Conservation (phyloP, 768 basidiomycete species). For the Suillus decipiens region DNA sequence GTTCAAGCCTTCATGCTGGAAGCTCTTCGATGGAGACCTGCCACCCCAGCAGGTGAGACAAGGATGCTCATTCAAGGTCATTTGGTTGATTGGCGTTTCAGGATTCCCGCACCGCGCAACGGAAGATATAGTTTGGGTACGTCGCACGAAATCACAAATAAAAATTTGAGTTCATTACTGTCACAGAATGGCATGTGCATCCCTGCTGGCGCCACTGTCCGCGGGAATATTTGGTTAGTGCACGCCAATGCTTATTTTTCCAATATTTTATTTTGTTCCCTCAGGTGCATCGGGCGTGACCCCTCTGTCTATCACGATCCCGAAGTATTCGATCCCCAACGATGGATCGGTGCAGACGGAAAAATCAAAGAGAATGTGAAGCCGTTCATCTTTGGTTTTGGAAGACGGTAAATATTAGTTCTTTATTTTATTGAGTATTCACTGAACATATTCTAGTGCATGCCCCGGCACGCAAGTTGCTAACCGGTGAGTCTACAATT, state of each 20-base stretch:
- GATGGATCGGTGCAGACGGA: constrained; percentile 50
- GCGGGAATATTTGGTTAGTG: constrained; percentile 33
- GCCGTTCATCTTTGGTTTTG: constrained; percentile 51
- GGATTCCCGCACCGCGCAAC: constrained; percentile 27
- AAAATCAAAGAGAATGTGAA: constrained; percentile 46
- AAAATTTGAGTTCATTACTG: not conserved
- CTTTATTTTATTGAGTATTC: not conserved
- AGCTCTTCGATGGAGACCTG: constrained; percentile 40
- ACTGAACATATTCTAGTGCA: not conserved
- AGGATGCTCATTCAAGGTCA: not conserved
- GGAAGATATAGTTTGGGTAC: constrained; percentile 31
- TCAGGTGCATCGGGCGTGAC: constrained; percentile 50
- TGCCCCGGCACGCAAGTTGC: constrained; percentile 59
- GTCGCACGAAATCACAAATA: not conserved
- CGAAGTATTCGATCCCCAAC: constrained; percentile 52
- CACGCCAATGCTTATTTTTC: not conserved
- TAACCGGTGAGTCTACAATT: constrained; percentile 20
- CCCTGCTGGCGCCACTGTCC: constrained; percentile 35
- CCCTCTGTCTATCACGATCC: constrained; percentile 52
- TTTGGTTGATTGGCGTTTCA: not conserved
- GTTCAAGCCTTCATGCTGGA: constrained; percentile 42
- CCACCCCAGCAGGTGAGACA: constrained; percentile 32
- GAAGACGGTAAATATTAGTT: constrained; percentile 37
- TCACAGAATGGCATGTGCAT: constrained; percentile 37
- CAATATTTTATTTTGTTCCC: not conserved